A percentile compares a stretch with the other conserved stretches of the same genome.
Conservation (phyloP, 495 filamentous ascomycete genomes). For the Lentithecium fluviatile region DNA sequence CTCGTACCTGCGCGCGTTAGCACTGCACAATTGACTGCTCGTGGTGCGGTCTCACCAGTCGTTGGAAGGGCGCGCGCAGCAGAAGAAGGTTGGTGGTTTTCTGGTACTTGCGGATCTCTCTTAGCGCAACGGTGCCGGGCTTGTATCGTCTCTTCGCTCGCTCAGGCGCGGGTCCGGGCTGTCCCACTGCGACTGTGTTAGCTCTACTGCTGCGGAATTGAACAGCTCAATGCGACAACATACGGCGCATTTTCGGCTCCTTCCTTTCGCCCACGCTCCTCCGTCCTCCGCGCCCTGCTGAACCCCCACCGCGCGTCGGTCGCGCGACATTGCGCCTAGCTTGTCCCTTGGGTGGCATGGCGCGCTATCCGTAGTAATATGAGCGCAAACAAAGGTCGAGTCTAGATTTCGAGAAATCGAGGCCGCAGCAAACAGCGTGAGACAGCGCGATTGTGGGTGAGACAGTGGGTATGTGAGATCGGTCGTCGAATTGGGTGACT, state of each 20-base stretch:
- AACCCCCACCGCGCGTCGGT: constrained; percentile 27
- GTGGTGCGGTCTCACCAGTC: constrained; percentile 62
- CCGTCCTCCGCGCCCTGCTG: constrained; percentile 7
- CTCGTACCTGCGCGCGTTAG: constrained; percentile 61
- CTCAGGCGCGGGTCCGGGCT: constrained; percentile 59
- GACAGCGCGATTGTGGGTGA: too few species aligned
- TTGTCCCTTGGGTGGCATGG: constrained; percentile 19
- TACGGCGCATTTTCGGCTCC: constrained; percentile 3
- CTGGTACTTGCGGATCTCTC: constrained; percentile 85
- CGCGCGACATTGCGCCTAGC: constrained; percentile 15
- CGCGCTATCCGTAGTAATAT: neutral
- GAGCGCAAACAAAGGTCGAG: neutral
- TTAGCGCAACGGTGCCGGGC: constrained; percentile 79
- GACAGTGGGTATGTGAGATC: too few species aligned
- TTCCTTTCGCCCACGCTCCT: constrained; percentile 2
- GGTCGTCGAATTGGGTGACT: too few species aligned
- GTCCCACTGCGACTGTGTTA: constrained; percentile 56
- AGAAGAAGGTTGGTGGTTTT: constrained; percentile 77
- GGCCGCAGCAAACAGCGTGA: neutral
- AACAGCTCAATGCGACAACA: constrained; percentile 1
- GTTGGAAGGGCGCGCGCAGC: constrained; percentile 78
- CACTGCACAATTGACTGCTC: neutral
- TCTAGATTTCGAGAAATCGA: neutral
- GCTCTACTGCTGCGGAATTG: too few species aligned
- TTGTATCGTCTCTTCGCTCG: constrained; percentile 65